Base-by-base conservation (phyloP, 352 stramenopile genomes). In the Phytophthora foliorum region DNA sequence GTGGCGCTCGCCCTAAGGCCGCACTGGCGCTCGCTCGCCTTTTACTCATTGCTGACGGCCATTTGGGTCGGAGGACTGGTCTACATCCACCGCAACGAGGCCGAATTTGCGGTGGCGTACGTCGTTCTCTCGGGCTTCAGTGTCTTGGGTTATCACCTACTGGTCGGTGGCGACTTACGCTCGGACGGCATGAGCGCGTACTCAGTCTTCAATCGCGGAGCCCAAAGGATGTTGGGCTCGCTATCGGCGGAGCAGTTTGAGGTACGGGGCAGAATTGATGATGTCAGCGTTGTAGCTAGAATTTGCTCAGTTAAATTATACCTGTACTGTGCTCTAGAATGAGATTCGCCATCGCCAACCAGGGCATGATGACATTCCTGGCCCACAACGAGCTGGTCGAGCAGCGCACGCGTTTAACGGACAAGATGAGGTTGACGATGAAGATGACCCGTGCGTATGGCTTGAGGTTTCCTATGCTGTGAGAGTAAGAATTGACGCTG, bases 231-330 rank as follows among this genome's bases (percentile, higher is more conserved):
- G 82, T 56, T 93, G 55, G 88, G 88, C 5, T 93, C 86, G 6
- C 72, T 95, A 19, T 93, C 88, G 13, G 88, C 84, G 29, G 88
- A 95, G 39, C 85, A 95, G 57, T 94, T 95, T 58, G 88, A 95
- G 86, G 86, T 91, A 63, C 22, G 49, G 34, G 22, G 9, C 54
- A 34, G 21, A 25, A 25, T 45, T 65, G 16, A 27, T 41, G 4
- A 29, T 32, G 19, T 29, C 3, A 56, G 3, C 16, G 25, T 48
- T 13, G n/a, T 38, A 31, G 16, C 41, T 57, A 34, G 32, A 52
- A 22, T 46, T 55, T 54, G 17, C 19, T 67, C 42, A 27, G 29
- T 46, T 49, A 42, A 19, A 42, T 6, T 19, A 39, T 55, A 29
- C 17, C 14, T 49, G 11, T 42, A 32, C 9, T 63, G 19, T 46